A percentile compares a stretch with the other conserved stretches of the same genome.
Conservation (phyloP, 2,329 filamentous ascomycete genomes). For the Pseudogymnoascus destructans region DNA sequence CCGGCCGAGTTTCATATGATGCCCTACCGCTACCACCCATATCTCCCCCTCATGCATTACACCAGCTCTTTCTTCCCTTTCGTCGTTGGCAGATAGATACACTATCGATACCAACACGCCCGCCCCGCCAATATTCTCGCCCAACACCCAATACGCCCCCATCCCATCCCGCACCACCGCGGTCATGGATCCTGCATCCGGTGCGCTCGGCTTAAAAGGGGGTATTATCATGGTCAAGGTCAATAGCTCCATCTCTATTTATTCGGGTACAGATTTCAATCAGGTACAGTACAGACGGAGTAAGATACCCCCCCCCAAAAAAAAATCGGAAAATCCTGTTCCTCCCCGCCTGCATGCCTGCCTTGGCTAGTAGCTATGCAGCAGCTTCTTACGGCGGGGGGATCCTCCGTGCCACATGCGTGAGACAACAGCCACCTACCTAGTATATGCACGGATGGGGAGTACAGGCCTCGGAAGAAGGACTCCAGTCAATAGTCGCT, state of each 20-base stretch:
- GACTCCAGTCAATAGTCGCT: no score
- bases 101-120: not conserved
- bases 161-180: not conserved
- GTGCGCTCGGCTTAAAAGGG: not conserved
- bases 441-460: not conserved
- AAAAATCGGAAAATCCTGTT: not conserved
- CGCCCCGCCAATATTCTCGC: not conserved
- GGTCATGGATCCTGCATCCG: not conserved
- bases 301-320: no score
- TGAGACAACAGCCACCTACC: not conserved
- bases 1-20: not conserved
- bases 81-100: not conserved
- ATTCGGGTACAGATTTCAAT: not conserved
- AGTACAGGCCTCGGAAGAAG: no score
- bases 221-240: not conserved
- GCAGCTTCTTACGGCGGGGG: not conserved
- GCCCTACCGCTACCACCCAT: not conserved
- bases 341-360: not conserved
- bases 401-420: not conserved
- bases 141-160: not conserved
- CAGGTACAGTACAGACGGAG: not conserved
- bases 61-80: not conserved
- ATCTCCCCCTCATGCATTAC: not conserved
- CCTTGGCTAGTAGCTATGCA: not conserved
- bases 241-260: not conserved